These are phyloP conservation scores for Trichoderma hamatum DNA, from an alignment of 2,329 filamentous ascomycete genomes.

Conservation along the genomic window DNA sequence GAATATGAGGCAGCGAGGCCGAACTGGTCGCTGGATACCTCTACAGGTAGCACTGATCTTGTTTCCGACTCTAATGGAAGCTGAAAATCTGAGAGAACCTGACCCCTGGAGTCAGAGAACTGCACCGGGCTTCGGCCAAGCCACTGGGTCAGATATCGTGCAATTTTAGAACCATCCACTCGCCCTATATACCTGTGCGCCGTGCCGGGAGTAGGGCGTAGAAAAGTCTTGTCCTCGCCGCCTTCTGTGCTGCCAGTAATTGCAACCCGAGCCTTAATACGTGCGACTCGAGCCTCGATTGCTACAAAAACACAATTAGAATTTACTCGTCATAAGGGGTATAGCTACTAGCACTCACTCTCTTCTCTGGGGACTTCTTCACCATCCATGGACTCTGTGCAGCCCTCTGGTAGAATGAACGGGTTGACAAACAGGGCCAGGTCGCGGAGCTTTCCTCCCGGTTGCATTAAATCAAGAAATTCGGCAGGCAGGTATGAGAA, in stretches of 20 bases:
- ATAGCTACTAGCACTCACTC: too few species aligned
- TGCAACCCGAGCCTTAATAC: too few species aligned
- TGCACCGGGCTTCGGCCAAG: slow-evolving; percentile 41
- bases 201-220: neutral
- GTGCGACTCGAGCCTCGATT: too few species aligned
- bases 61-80: slow-evolving; percentile 33
- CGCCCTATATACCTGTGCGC: neutral
- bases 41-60: slow-evolving; percentile 33
- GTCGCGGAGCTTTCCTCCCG: slow-evolving; percentile 49
- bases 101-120: slow-evolving; percentile 37
- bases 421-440: slow-evolving; percentile 67
- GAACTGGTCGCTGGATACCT: neutral
- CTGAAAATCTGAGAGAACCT: slow-evolving; percentile 37
- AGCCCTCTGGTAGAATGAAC: slow-evolving; percentile 50
- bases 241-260: too few species aligned
- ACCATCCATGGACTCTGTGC: neutral
- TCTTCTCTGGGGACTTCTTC: too few species aligned
- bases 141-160: slow-evolving; percentile 34
- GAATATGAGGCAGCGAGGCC: slow-evolving; percentile 19
- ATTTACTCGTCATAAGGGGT: too few species aligned
- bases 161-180: neutral
- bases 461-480: slow-evolving; percentile 58
- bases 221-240: slow-evolving; percentile 9
- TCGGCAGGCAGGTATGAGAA: slow-evolving; percentile 65
- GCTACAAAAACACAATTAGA: too few species aligned